Evolutionary conservation across 371 early-diverging fungal genomes (phyloP).

Genomic region (Smittium mucronatum): DNA sequence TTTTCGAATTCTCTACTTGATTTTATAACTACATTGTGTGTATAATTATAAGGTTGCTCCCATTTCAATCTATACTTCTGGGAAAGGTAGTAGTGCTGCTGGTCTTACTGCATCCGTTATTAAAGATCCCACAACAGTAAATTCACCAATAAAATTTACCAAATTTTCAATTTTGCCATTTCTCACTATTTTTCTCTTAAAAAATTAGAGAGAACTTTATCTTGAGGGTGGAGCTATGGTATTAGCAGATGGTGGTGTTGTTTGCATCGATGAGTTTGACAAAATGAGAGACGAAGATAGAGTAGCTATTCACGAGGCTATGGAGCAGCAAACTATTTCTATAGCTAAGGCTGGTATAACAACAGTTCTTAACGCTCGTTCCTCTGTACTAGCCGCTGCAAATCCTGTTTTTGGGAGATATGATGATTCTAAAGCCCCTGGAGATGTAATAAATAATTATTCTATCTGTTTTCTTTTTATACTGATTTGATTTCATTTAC

Average conservation of each 20-base stretch:
- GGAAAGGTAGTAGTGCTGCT: slow-evolving; percentile 79
- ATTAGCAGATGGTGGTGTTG: slow-evolving; percentile 98
- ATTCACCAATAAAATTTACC: neutral
- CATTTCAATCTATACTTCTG: slow-evolving; percentile 86
- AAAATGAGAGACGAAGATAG: slow-evolving; percentile 99
- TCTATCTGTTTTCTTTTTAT: neutral
- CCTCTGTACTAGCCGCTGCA: slow-evolving; percentile 99
- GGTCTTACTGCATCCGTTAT: slow-evolving; percentile 84
- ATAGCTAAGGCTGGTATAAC: slow-evolving; percentile 99
- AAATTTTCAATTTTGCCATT: neutral
- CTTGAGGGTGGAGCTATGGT: slow-evolving; percentile 99
- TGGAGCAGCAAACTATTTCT: slow-evolving; percentile 99
- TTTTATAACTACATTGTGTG: no score
- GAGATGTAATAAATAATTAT: slow-evolving; percentile 38
- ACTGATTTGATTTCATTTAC: neutral
- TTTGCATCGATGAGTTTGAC: slow-evolving; percentile 99
- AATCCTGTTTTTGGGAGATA: slow-evolving; percentile 99
- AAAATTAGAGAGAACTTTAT: slow-evolving; percentile 74
- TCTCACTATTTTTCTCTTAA: slow-evolving; percentile 14
- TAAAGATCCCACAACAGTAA: slow-evolving; percentile 32
- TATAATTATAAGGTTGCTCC: slow-evolving; percentile 51
- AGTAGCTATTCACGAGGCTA: slow-evolving; percentile 99
- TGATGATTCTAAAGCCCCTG: slow-evolving; percentile 95
- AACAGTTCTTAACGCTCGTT: slow-evolving; percentile 95
- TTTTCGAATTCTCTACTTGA: no score